Evolutionary conservation across 257 asterid species (phyloP).

Genomic region (Lantana camara): DNA sequence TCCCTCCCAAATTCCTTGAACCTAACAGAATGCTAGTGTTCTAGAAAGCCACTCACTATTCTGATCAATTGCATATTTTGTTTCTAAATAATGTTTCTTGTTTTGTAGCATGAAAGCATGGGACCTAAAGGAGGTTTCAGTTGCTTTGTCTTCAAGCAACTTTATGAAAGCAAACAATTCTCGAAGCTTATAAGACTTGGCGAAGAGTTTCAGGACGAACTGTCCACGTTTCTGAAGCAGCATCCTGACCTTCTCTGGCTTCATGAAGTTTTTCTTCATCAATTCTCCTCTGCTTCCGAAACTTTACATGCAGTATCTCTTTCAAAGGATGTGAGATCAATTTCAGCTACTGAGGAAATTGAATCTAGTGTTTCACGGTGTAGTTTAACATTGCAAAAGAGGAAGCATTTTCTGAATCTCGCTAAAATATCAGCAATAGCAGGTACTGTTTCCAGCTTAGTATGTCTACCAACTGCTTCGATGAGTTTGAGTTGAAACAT

Average conservation of each 20-base stretch:
- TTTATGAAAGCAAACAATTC: constrained; percentile 65
- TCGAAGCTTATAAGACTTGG: constrained; percentile 87
- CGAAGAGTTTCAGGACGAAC: constrained; percentile 85
- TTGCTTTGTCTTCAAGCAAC: constrained; percentile 80
- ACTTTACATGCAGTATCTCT: constrained; percentile 75
- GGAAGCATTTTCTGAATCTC: constrained; percentile 80
- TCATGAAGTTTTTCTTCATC: constrained; percentile 84
- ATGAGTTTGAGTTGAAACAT: constrained; percentile 18
- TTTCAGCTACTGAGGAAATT: constrained; percentile 42
- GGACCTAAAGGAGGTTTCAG: constrained; percentile 95
- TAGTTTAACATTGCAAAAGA: constrained; percentile 56
- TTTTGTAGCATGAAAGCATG: constrained; percentile 78
- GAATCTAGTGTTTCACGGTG: constrained; percentile 33
- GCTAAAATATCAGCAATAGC: constrained; percentile 88
- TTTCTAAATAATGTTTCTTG: constrained; percentile 17
- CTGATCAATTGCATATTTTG: neutral
- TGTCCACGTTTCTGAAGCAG: constrained; percentile 67
- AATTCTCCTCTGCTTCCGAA: constrained; percentile 86
- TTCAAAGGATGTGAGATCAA: constrained; percentile 51
- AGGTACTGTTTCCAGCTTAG: constrained; percentile 47
- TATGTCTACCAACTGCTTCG: neutral
- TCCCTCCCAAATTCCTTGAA: too few species aligned
- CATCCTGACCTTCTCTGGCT: constrained; percentile 89
- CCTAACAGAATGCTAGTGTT: too few species aligned
- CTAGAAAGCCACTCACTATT: constrained; percentile 21